Evolutionary conservation across 495 filamentous ascomycete genomes (phyloP).

Genomic region (Penicillium cataractarum): DNA sequence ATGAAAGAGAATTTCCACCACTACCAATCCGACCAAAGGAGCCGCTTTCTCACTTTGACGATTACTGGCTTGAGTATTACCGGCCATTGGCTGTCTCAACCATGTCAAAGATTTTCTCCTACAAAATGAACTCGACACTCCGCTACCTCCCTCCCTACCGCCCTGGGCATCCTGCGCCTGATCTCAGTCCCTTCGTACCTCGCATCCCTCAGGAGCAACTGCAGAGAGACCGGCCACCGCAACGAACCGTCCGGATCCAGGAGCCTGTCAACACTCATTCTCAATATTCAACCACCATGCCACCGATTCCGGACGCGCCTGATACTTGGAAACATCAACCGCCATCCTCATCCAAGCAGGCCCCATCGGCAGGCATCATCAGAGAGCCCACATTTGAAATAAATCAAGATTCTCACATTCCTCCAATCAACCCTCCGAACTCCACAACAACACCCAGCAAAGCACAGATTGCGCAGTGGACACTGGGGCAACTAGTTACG

Average conservation of each 20-base stretch:
- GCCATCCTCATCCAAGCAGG: slow-evolving; percentile 36
- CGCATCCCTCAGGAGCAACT: slow-evolving; percentile 53
- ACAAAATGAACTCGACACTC: slow-evolving; percentile 84
- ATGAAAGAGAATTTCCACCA: slow-evolving; percentile 58
- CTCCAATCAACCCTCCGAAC: slow-evolving; percentile 30
- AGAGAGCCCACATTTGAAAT: slow-evolving; percentile 41
- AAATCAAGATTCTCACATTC: slow-evolving; percentile 22
- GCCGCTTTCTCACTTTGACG: slow-evolving; percentile 74
- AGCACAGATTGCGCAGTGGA: slow-evolving; percentile 77
- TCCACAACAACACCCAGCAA: slow-evolving; percentile 51
- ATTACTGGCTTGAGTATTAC: slow-evolving; percentile 99
- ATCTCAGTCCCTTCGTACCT: slow-evolving; percentile 83
- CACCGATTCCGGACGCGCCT: slow-evolving; percentile 14
- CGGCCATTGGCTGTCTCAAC: slow-evolving; percentile 82
- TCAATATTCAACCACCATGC: slow-evolving; percentile 9
- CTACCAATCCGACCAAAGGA: slow-evolving; percentile 54
- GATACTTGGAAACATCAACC: slow-evolving; percentile 35
- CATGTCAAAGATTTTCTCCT: slow-evolving; percentile 85
- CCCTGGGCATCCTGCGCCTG: slow-evolving; percentile 66
- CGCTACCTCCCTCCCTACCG: slow-evolving; percentile 74
- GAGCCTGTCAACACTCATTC: slow-evolving; percentile 34
- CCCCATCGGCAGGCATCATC: slow-evolving; percentile 46
- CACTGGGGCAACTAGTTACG: slow-evolving; percentile 79
- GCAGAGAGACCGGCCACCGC: slow-evolving; percentile 43
- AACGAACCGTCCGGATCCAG: slow-evolving; percentile 49